Percentiles rank a stretch among this genome's conserved stretches.
Conservation (phyloP, 257 asterid genomes). For the Scutellaria baicalensis region DNA sequence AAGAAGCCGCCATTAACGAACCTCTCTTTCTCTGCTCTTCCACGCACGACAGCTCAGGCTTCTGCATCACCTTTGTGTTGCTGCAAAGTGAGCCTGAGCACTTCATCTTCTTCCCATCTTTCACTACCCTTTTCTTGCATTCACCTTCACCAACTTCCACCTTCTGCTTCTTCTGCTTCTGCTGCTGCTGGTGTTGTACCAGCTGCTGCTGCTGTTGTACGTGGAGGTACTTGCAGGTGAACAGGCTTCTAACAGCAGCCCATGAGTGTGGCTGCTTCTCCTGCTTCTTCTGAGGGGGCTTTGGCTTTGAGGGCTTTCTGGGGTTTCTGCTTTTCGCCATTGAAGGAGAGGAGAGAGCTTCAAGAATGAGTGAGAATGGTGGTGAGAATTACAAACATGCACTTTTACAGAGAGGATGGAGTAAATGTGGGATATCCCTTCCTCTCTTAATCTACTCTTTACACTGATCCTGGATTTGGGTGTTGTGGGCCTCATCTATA, state of each 20-base stretch:
- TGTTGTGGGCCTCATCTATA: constrained; percentile 16
- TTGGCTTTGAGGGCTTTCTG: constrained; percentile 26
- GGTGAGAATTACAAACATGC: constrained; percentile 17
- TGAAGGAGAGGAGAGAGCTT: constrained; percentile 17
- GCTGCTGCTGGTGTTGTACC: constrained; percentile 25
- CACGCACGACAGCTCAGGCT: constrained; percentile 39
- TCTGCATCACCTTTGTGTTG: constrained; percentile 76
- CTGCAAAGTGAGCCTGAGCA: constrained; percentile 82
- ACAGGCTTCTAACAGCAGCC: constrained; percentile 80
- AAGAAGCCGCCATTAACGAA: constrained; percentile 12
- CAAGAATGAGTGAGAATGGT: background rate
- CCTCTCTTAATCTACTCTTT: constrained; percentile 13
- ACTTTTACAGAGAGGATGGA: constrained; percentile 23
- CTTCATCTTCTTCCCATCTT: constrained; percentile 47
- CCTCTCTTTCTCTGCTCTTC: constrained; percentile 31
- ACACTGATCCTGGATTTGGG: constrained; percentile 21
- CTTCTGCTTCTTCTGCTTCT: constrained; percentile 15
- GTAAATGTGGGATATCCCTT: constrained; percentile 5
- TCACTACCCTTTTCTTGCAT: constrained; percentile 23
- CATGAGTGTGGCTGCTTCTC: constrained; percentile 74
- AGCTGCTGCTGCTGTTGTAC: constrained; percentile 37
- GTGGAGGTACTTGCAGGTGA: constrained; percentile 84
- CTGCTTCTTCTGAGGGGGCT: constrained; percentile 18
- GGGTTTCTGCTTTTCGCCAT: constrained; percentile 55
- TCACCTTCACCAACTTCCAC: constrained; percentile 7